These are phyloP conservation scores for Paramecium sonneborni DNA, from an alignment of 73 alveolate genomes.

Conservation along the genomic window DNA sequence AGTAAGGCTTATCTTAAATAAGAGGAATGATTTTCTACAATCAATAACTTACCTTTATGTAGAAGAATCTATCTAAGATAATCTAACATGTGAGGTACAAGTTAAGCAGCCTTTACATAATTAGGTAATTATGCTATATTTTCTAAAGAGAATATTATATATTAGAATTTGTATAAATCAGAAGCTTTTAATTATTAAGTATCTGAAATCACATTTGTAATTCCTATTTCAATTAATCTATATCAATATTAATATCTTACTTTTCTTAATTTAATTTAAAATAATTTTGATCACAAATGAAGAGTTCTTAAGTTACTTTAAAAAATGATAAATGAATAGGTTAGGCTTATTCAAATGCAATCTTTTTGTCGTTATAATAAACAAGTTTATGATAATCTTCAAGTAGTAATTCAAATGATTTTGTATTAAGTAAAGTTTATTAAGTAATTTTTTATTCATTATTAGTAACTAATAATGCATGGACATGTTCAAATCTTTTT, in stretches of 20 bases:
- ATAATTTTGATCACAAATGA: constrained; percentile 59
- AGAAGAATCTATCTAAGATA: constrained; percentile 83
- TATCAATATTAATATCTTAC: neutral
- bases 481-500: constrained; percentile 97
- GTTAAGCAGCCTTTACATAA: constrained; percentile 62
- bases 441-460: constrained; percentile 69
- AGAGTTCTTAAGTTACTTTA: constrained; percentile 72
- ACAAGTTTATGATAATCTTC: constrained; percentile 39
- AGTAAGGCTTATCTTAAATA: constrained; percentile 82
- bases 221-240: constrained; percentile 71
- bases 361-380: neutral
- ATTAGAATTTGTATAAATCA: constrained; percentile 73
- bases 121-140: constrained; percentile 64
- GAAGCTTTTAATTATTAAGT: constrained; percentile 63
- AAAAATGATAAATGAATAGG: constrained; percentile 63
- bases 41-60: constrained; percentile 89
- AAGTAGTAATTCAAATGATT: constrained; percentile 43
- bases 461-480: constrained; percentile 95
- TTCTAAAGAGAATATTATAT: constrained; percentile 69
- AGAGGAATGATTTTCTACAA: constrained; percentile 88
- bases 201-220: constrained; percentile 83
- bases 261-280: constrained; percentile 56
- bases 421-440: constrained; percentile 45
- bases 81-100: constrained; percentile 86
- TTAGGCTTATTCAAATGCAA: neutral